These are phyloP conservation scores for Aureobasidium musti DNA, from an alignment of 2,329 filamentous ascomycete genomes.

Conservation along the genomic window DNA sequence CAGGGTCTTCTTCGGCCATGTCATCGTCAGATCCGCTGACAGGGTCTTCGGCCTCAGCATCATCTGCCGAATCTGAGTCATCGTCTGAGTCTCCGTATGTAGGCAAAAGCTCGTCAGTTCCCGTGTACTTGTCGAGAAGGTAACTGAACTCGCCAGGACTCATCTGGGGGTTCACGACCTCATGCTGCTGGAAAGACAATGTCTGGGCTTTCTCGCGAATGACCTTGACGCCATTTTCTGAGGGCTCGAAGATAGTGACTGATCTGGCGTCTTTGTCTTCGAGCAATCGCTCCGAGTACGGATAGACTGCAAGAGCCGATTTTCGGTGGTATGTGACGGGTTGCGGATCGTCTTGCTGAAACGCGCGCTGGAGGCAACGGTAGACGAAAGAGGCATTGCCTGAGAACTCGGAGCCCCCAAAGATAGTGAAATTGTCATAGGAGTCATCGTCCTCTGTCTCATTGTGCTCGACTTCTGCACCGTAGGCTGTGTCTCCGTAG, in stretches of 20 bases:
- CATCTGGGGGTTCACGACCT: not conserved
- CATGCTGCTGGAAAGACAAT: slow-evolving; percentile 13
- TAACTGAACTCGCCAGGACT: slow-evolving; percentile 34
- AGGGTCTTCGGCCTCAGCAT: slow-evolving; percentile 34
- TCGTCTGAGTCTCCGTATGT: slow-evolving; percentile 57
- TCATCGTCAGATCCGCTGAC: slow-evolving; percentile 47
- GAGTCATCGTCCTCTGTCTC: slow-evolving; percentile 30
- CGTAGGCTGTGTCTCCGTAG: slow-evolving; percentile 38
- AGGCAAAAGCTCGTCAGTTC: slow-evolving; percentile 8
- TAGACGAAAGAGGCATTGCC: slow-evolving; percentile 36
- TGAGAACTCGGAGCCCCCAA: slow-evolving; percentile 35
- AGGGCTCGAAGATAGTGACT: slow-evolving; percentile 38
- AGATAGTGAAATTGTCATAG: slow-evolving; percentile 21
- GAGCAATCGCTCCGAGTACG: slow-evolving; percentile 36
- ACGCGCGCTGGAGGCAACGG: slow-evolving; percentile 36
- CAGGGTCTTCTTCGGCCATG: slow-evolving; percentile 23
- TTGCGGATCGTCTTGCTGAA: not conserved
- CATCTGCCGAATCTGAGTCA: not conserved
- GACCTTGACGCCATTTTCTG: slow-evolving; percentile 32
- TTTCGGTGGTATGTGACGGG: slow-evolving; percentile 31
- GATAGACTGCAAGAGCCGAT: slow-evolving; percentile 37
- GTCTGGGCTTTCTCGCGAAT: slow-evolving; percentile 37
- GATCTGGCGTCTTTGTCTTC: slow-evolving; percentile 32
- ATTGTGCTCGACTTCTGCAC: slow-evolving; percentile 33
- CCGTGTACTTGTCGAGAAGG: slow-evolving; percentile 35